phyloP scores from a whole-genome alignment of 805 yeast species.

The Pichia paraexigua region DNA sequence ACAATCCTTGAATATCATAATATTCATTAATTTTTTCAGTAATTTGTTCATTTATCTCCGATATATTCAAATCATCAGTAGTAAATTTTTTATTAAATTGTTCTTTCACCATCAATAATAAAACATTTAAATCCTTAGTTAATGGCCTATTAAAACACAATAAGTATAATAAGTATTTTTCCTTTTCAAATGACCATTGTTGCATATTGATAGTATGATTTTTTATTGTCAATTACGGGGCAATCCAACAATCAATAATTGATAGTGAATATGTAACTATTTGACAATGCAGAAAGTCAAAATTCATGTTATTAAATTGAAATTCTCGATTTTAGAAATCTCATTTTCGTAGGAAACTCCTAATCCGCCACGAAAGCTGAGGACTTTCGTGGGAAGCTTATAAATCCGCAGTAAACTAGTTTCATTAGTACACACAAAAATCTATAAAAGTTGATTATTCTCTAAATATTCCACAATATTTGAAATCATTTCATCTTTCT shows the following conservation, averaged over 20 bases:
- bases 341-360: neutral
- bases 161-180: conserved; percentile 17
- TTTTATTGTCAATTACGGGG: too few species aligned
- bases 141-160: conserved; percentile 26
- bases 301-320: neutral
- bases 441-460: neutral
- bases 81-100: conserved; percentile 17
- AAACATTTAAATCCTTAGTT: conserved; percentile 15
- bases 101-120: conserved; percentile 12
- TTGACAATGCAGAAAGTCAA: neutral
- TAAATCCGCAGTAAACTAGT: neutral
- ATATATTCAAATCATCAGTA: conserved; percentile 7
- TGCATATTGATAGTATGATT: too few species aligned
- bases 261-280: too few species aligned
- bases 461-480: conserved; percentile 28
- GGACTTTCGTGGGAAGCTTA: neutral
- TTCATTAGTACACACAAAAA: neutral
- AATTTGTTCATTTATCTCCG: conserved; percentile 15
- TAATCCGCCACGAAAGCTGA: neutral
- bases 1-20: conserved; percentile 24
- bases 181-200: conserved; percentile 20
- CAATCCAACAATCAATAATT: too few species aligned
- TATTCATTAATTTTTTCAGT: conserved; percentile 16
- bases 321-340: neutral
- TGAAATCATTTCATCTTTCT: conserved; percentile 36